Conservation (phyloP, 2,329 filamentous ascomycete species). For the Neonectria hederae region DNA sequence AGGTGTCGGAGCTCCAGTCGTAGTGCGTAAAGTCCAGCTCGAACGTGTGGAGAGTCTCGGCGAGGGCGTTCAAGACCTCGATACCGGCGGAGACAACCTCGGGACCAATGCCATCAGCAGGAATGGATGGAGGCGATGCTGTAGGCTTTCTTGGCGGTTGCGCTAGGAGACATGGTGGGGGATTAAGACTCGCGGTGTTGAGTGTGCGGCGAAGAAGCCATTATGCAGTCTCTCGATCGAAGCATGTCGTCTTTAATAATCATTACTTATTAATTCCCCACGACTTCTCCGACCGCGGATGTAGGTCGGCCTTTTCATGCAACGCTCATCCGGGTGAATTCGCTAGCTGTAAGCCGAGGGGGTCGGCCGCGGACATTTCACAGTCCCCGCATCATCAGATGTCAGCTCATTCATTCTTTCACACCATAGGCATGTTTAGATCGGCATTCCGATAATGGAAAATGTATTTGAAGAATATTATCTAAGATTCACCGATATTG, state of each 20-base stretch:
- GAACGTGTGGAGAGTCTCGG: conserved; percentile 64
- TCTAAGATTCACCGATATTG: not conserved
- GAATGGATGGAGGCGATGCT: conserved; percentile 70
- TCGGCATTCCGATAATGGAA: not conserved
- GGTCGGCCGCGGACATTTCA: conserved; percentile 27
- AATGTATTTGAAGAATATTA: not conserved
- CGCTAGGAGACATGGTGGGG: conserved; percentile 38
- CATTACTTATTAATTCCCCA: not conserved
- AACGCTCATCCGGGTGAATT: conserved; percentile 14
- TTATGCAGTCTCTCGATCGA: conserved; percentile 9
- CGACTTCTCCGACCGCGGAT: conserved; percentile 14
- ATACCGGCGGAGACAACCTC: conserved; percentile 71
- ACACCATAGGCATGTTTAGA: not conserved
- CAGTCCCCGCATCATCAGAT: conserved; percentile 1
- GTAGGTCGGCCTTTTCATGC: conserved; percentile 25
- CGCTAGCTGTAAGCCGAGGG: not conserved
- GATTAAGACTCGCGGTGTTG: not conserved
- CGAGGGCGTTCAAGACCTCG: conserved; percentile 65
- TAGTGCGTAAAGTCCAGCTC: conserved; percentile 69
- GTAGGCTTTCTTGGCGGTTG: conserved; percentile 49
- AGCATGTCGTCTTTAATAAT: conserved; percentile 28
- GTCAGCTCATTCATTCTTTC: conserved; percentile 12
- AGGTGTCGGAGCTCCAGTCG: conserved; percentile 74
- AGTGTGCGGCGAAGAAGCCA: conserved; percentile 12
- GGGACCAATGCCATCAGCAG: conserved; percentile 70